Percentiles rank a stretch among this genome's conserved stretches.
Conservation (phyloP, 202 grass and related monocot species). For the Schoenoplectus tabernaemontani region DNA sequence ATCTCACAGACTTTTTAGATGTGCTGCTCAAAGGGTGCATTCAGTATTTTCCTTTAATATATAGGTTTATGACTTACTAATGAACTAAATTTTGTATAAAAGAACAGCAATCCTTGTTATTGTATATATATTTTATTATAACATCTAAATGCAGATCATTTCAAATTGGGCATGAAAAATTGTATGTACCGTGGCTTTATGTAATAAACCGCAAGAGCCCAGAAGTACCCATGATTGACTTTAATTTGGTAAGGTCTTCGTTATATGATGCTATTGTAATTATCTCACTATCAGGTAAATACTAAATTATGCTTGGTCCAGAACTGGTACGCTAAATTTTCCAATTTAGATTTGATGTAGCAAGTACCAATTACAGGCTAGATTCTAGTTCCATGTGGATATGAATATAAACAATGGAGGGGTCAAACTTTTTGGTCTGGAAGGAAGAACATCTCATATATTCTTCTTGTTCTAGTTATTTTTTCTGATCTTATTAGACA, state of each 20-base stretch:
- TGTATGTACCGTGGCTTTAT: conserved; percentile 97
- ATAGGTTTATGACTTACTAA: too few relatives aligned
- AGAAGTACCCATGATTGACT: conserved; percentile 93
- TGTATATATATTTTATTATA: neutral
- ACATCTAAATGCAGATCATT: conserved; percentile 64
- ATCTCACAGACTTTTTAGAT: too few relatives aligned
- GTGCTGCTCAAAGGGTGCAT: too few relatives aligned
- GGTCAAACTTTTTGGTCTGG: neutral
- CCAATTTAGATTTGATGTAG: neutral
- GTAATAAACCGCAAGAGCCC: conserved; percentile 95
- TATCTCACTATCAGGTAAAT: neutral
- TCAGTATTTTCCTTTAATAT: too few relatives aligned
- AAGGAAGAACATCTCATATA: neutral
- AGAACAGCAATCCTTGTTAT: neutral
- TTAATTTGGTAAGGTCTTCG: conserved; percentile 67
- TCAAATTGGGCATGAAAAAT: conserved; percentile 95
- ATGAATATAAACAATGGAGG: neutral
- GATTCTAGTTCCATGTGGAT: neutral
- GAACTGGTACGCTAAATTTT: neutral
- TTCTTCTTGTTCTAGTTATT: neutral
- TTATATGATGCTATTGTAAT: neutral
- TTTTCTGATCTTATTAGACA: neutral
- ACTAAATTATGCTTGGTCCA: neutral
- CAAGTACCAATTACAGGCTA: neutral
- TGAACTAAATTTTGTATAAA: neutral